phyloP scores from a whole-genome alignment of 495 filamentous ascomycete genomes.

The Astrocystis sublimbata region DNA sequence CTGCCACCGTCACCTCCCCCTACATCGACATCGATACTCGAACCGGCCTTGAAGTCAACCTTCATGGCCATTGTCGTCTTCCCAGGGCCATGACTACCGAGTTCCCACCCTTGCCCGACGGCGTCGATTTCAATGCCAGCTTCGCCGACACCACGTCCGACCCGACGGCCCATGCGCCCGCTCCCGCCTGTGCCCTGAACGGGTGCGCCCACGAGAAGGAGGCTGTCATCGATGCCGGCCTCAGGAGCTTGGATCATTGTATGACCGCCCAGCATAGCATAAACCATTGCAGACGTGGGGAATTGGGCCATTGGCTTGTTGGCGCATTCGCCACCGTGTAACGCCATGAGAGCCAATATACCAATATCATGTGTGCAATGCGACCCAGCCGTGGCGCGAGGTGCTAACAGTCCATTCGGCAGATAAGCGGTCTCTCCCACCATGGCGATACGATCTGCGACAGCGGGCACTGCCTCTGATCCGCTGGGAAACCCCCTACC shows the following conservation, averaged over 20 bases:
- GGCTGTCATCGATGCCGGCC: constrained; percentile 66
- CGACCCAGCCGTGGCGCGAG: constrained; percentile 8
- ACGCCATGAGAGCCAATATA: no score
- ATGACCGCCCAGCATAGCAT: constrained; percentile 34
- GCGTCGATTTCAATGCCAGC: constrained; percentile 12
- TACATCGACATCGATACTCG: no score
- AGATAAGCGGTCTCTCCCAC: constrained; percentile 82
- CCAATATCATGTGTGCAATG: constrained; percentile 11
- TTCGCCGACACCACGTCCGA: constrained; percentile 7
- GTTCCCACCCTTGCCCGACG: constrained; percentile 19
- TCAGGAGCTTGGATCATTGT: constrained; percentile 78
- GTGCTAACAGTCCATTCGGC: constrained; percentile 20
- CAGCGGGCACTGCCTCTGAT: constrained; percentile 81
- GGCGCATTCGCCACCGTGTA: neutral
- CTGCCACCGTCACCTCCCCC: neutral
- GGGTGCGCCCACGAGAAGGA: constrained; percentile 26
- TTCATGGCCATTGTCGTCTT: constrained; percentile 10
- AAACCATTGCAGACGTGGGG: neutral
- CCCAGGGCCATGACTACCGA: constrained; percentile 20
- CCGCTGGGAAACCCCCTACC: constrained; percentile 92
- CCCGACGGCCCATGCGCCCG: constrained; percentile 14
- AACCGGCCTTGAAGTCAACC: neutral
- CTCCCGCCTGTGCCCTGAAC: neutral
- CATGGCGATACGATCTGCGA: constrained; percentile 86
- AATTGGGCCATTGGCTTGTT: no score